Evolutionary conservation across 2,329 filamentous ascomycete genomes (phyloP), one percentile per base, ranked within the genome.

Genomic region (Seiridium cupressi): DNA sequence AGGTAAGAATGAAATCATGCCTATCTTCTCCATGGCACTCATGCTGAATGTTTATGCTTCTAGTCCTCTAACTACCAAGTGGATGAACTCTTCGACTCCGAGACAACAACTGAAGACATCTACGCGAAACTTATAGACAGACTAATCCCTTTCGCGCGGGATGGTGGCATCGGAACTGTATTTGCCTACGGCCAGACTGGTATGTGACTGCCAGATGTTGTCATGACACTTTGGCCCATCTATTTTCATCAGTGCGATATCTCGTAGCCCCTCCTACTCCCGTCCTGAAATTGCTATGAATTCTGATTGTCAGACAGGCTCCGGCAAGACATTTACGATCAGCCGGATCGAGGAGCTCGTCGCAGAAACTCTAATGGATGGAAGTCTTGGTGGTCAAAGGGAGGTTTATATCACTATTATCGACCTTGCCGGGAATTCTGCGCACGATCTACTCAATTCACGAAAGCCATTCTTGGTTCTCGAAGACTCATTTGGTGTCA

Each of bases 311-410:
- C 18, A 26, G 62, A 81, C 80, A 0, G 78, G 79, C 6, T 81
- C 79, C 1, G 80, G 80, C 10, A 81, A 81, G 66, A 81, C 78
- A 1, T 76, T 70, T 61, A 81, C 78, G 1, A 71, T 82, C 57
- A 77, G 71, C 58, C 69, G 70, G 2, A 66, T 82, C 0, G 75
- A 81, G 64, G 62, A 73, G 9, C 71, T 79, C 2, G 75, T 78
- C 5, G 75, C 74, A 2, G 68, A 72, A 44, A 69, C 74, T 0
- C 51, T 79, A 10, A 71, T 76, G 66, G 65, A 58, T 1, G 62
- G 66, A 3, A 57, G 55, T 0, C 63, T 71, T 0, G 61, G 65
- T 3, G 72, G 70, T 1, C 42, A 38, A 44, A 63, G 73, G 18
- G 68, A 66, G n/a, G 65, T 79, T 36, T 70, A 70, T 58, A 62